Conservation (phyloP, 345 rosid genomes). For the Eucalyptus curtisii region DNA sequence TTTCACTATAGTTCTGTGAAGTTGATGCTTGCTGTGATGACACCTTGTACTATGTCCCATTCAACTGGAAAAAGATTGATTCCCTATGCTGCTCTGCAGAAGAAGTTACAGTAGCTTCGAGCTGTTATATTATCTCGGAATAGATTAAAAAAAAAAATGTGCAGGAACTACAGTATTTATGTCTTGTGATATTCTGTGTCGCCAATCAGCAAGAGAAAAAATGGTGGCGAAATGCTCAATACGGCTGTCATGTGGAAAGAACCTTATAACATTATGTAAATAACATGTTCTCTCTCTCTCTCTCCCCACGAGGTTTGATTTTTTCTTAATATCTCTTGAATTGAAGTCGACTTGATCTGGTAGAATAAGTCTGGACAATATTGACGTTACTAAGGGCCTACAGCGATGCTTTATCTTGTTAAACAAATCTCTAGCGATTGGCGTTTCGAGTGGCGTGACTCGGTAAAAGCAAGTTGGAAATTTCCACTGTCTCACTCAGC, state of each 20-base stretch:
- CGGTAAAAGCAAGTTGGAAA: not conserved
- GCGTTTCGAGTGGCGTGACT: not conserved
- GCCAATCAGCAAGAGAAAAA: not conserved
- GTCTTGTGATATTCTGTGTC: not conserved
- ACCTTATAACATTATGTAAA: not conserved
- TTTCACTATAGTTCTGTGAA: not conserved
- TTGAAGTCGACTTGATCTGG: not conserved
- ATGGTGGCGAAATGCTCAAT: not conserved
- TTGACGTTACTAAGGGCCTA: not conserved
- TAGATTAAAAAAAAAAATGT: not conserved
- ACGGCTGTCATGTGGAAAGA: not conserved
- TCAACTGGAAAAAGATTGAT: not conserved
- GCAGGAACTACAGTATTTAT: not conserved
- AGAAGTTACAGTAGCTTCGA: not conserved
- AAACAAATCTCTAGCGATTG: not conserved
- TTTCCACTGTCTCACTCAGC: not conserved
- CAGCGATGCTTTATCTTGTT: not conserved
- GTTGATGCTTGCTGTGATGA: not conserved
- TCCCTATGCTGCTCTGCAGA: not conserved
- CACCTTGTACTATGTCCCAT: not conserved
- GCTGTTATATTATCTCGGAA: not conserved
- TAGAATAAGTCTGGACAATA: not conserved
- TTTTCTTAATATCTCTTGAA: not conserved
- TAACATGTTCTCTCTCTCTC: not conserved
- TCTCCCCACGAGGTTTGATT: not conserved